A percentile compares a stretch with the other conserved stretches of the same genome.
These are phyloP conservation scores for Cordyceps sp. DNA, from an alignment of 2,329 filamentous ascomycete genomes.

Conservation along the genomic window DNA sequence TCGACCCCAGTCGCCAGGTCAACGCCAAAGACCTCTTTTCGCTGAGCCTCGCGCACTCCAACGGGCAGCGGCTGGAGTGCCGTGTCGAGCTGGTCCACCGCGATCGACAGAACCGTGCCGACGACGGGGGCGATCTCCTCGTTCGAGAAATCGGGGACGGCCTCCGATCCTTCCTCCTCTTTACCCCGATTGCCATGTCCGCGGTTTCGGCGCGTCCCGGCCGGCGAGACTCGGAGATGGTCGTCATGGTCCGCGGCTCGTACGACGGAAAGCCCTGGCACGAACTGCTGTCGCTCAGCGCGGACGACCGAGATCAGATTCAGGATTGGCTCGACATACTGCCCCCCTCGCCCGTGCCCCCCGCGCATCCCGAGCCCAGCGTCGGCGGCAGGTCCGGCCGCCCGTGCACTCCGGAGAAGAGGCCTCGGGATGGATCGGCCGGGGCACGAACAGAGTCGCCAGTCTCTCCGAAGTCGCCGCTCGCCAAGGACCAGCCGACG, in stretches of 20 bases:
- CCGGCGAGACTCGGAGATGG: constrained; percentile 51
- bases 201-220: constrained; percentile 68
- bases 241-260: constrained; percentile 72
- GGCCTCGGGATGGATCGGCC: constrained; percentile 13
- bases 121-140: constrained; percentile 66
- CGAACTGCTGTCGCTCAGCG: constrained; percentile 63
- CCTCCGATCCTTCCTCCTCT: constrained; percentile 65
- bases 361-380: constrained; percentile 18
- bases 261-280: constrained; percentile 56
- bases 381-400: constrained; percentile 11
- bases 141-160: constrained; percentile 75
- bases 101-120: constrained; percentile 54
- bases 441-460: constrained; percentile 12
- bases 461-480: constrained; percentile 8
- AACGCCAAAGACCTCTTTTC: constrained; percentile 82
- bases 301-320: constrained; percentile 61
- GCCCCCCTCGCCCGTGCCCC: constrained; percentile 32
- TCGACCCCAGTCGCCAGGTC: constrained; percentile 69
- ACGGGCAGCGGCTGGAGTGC: constrained; percentile 76
- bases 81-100: constrained; percentile 75
- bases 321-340: constrained; percentile 81
- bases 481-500: constrained; percentile 4
- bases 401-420: constrained; percentile 4
- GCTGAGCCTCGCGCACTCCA: constrained; percentile 73
- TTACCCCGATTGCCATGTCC: constrained; percentile 65